phyloP scores from a whole-genome alignment of 805 yeast genomes.

The Metschnikowia continentalis region DNA sequence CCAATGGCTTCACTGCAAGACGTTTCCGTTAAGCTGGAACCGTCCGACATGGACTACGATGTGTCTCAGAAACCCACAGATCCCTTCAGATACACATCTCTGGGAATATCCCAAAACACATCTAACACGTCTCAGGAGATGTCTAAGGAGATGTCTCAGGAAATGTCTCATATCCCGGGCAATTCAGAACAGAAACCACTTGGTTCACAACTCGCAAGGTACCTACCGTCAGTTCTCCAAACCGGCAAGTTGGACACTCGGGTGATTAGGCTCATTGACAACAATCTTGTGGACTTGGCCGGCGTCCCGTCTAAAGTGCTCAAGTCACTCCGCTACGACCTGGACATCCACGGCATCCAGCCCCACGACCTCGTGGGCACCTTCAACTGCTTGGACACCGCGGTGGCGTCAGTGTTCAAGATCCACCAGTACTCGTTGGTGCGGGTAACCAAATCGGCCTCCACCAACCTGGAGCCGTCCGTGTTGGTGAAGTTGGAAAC shows the following conservation, averaged over 20 bases:
- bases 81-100: too few relatives aligned
- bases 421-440: slow-evolving; percentile 41
- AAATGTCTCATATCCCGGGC: too few relatives aligned
- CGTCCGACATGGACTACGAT: too few relatives aligned
- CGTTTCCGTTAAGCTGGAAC: too few relatives aligned
- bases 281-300: slow-evolving; percentile 34
- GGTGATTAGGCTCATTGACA: slow-evolving; percentile 35
- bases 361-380: slow-evolving; percentile 23
- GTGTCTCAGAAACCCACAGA: too few relatives aligned
- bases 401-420: slow-evolving; percentile 41
- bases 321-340: slow-evolving; percentile 23
- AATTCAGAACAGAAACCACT: too few relatives aligned
- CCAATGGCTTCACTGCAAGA: too few relatives aligned
- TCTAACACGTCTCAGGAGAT: too few relatives aligned
- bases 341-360: slow-evolving; percentile 7
- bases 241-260: slow-evolving; percentile 19
- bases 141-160: too few relatives aligned
- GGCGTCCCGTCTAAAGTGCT: slow-evolving; percentile 35
- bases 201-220: too few relatives aligned
- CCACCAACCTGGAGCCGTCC: slow-evolving; percentile 49
- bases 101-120: too few relatives aligned
- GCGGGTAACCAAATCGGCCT: slow-evolving; percentile 53
- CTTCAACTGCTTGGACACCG: slow-evolving; percentile 43
- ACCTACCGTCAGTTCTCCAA: slow-evolving; percentile 1
- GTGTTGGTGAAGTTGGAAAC: slow-evolving; percentile 52